Evolutionary conservation across 2,329 filamentous ascomycete species (phyloP), one percentile per base, ranked within the genome.

Genomic region (Monilinia laxa): DNA sequence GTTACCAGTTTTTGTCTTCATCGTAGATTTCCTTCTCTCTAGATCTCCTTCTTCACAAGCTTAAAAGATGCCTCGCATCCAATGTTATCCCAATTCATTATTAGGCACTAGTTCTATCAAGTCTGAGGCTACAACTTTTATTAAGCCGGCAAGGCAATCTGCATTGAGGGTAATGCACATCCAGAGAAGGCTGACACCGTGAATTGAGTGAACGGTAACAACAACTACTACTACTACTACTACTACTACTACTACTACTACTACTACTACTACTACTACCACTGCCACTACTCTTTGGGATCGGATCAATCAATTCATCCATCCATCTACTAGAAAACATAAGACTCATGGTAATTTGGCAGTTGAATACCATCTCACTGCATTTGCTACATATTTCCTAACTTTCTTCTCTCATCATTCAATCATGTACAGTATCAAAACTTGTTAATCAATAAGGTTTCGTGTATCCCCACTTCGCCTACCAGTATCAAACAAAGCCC

Each of bases 401-500:
- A 20, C 9, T 40, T 47, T 18, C 28, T 45, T 12, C 16, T 16
- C 40, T 42, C 40, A 10, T 14, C 40, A 42, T 42, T 14, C 40
- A 42, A 42, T 14, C 40, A 40, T 14, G 2, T 40, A 14, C 35
- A 52, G 40, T 55, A 16, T 54, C 25, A 45, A 38, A 23, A 42
- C 45, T 53, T 14, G 56, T 42, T 38, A 25, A 25, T 51, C 47
- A 53, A 65, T 20, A 42, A 25, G 20, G 35, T 65, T 65, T 65
- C 64, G 42, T 53, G 20, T 53, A 62, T 65, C 64, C 64, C 64
- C 64, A 65, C 64, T 53, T 65, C 64, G 55, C 64, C 55, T 65
- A 53, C 62, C 52, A 45, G 56, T 65, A 65, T 62, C 64, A 62
- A 65, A 65, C 55, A 65, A 65, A 56, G 31, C 42, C 52, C 56